A percentile compares a stretch with the other conserved stretches of the same genome.
phyloP scores from a whole-genome alignment of 495 filamentous ascomycete genomes.

The Tuber magnatum region DNA sequence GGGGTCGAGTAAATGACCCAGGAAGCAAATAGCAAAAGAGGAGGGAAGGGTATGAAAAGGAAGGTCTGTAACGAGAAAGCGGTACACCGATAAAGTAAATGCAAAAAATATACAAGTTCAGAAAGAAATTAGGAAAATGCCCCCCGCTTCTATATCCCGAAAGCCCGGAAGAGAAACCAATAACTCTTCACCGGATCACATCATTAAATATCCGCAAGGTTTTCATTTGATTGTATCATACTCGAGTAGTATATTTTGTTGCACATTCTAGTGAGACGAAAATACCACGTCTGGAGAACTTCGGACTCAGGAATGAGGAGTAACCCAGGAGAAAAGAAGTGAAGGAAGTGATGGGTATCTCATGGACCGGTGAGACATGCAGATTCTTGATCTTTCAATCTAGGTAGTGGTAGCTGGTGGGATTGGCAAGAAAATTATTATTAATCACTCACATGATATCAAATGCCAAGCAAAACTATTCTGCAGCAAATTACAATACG shows the following conservation, averaged over 20 bases:
- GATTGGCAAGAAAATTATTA: too few species aligned
- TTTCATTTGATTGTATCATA: too few species aligned
- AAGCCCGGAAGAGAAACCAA: too few species aligned
- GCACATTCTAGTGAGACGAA: not conserved
- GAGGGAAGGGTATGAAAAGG: not conserved
- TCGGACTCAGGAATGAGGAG: not conserved
- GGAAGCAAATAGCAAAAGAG: not conserved
- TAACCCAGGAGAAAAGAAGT: not conserved
- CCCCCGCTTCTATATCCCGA: not conserved
- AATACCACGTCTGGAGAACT: not conserved
- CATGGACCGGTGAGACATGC: too few species aligned
- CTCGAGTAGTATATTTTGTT: too few species aligned
- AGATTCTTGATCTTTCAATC: too few species aligned
- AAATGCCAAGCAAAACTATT: too few species aligned
- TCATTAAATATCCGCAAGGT: not conserved
- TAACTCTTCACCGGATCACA: too few species aligned
- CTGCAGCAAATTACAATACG: too few species aligned
- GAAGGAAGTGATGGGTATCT: too few species aligned
- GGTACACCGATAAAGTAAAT: not conserved
- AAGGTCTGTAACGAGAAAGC: not conserved
- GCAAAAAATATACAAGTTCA: not conserved
- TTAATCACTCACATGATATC: too few species aligned
- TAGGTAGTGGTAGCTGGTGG: too few species aligned
- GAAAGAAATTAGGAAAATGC: not conserved
- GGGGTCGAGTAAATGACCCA: not conserved